Base-by-base conservation (phyloP, 106 monocot species). In the Phalaenopsis equestris region DNA sequence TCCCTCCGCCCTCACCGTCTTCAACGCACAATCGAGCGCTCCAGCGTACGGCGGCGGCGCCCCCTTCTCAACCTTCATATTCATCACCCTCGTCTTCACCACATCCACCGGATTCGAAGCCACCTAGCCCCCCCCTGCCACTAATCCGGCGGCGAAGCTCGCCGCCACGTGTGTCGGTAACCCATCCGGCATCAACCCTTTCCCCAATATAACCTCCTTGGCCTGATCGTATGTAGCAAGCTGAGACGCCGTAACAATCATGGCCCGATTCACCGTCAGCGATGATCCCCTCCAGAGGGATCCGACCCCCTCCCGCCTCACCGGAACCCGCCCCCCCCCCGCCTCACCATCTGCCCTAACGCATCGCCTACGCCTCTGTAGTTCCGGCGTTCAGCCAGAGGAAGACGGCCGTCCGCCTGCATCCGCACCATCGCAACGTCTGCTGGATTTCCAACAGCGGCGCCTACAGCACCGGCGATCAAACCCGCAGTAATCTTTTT, bases 391-490 rank as follows among this genome's bases (percentile, higher is more conserved):
- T 85, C 83, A 4, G 85, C 86, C 3, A 18, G 15, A 38, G 92
- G 92, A 21, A 92, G 92, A 16, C 92, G 81, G 12, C 92, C 92
- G 80, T 92, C 92, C 43, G 89, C 92, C 79, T 92, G 92, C 92
- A 92, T 92, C 77, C 92, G 79, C 39, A 92, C 92, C 92, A 92
- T 92, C 24, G 92, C 92, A 3, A 92, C 89, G 79, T 92, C 92
- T 11, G 92, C 92, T 2, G 92, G 92, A 73, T 92, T 92, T 4
- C 92, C 89, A 23, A 92, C 89, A 3, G 89, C 89, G 8, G 89
- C 92, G 18, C 92, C 92, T 79, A 92, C 76, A 0, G 84, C 92
- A 6, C 92, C 87, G 43, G 89, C 87, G 72, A 92, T 68, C 72
- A 92, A 85, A 0, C 92, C 92, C 23, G 89, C 92, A 21, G 84